Evolutionary conservation across 1,284 basidiomycete species (phyloP).

Genomic region (Rhodofomes roseus): DNA sequence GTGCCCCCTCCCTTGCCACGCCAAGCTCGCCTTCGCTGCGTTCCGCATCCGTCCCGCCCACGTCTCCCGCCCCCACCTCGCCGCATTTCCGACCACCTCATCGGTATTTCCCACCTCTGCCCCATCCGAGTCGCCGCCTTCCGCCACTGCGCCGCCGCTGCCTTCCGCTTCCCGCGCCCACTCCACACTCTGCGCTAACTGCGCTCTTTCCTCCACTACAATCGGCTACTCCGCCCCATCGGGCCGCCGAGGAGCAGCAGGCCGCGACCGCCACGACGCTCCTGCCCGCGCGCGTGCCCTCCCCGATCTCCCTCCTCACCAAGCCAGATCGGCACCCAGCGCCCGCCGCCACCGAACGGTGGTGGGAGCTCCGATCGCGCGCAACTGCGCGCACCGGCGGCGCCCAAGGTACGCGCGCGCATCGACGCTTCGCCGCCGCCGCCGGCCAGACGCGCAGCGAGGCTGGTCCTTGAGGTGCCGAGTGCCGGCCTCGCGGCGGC

Average conservation of each 20-base stretch:
- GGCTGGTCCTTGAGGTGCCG: conserved; percentile 36
- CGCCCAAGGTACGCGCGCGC: conserved; percentile 38
- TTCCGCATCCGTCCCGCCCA: conserved; percentile 9
- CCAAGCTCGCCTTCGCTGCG: conserved; percentile 13
- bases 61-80: conserved; percentile 41
- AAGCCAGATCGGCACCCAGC: conserved; percentile 18
- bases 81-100: conserved; percentile 63
- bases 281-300: conserved; percentile 38
- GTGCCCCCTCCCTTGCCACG: conserved; percentile 24
- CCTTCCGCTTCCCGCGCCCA: conserved; percentile 65
- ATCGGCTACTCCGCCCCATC: conserved; percentile 72
- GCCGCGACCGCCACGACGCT: conserved; percentile 26
- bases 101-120: conserved; percentile 63
- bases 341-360: conserved; percentile 20
- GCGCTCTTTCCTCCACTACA: conserved; percentile 70
- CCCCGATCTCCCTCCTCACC: conserved; percentile 10
- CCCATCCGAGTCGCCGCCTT: no score
- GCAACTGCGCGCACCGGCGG: conserved; percentile 14
- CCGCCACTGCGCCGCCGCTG: conserved; percentile 70
- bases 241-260: conserved; percentile 45
- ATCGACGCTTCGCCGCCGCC: conserved; percentile 58
- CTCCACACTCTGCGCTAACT: conserved; percentile 66
- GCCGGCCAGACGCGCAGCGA: conserved; percentile 13
- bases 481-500: conserved; percentile 88
- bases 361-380: conserved; percentile 40